Base-by-base conservation (phyloP, 805 yeast species). In the Ascoidea tarda region DNA sequence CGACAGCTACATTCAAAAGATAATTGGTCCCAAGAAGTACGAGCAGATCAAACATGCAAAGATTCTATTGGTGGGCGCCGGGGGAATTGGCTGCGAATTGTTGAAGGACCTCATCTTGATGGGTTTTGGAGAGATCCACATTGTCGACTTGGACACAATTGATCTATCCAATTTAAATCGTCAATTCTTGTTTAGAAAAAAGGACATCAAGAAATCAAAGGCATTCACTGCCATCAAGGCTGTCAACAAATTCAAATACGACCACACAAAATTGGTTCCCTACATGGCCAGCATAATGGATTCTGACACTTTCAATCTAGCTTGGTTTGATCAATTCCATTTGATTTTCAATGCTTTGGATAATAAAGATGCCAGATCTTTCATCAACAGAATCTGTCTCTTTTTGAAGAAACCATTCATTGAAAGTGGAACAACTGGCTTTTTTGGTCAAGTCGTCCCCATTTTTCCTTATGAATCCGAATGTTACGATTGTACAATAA, bases 341-440 rank as follows among this genome's bases (percentile, higher is more conserved):
- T 70, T 85, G 51, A 82, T 89, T 14, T 89, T 84, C 72, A 93
- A 95, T 62, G 99, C 99, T 0, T 74, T 93, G 58, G 99, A 93
- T 64, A 93, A 93, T 64, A 70, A 90, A 33, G 95, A 88, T 51
- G 99, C 99, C 0, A 74, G 99, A 60, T 71, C 90, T 14, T 86
- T 89, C 65, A 96, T 95, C 50, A 93, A 93, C 63, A 77, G 79
- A 54, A 80, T 91, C 69, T 83, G 91, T 6, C 74, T 91, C 12
- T 84, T 85, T 55, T 69, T 87, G 16, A 70, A 75, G 32, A 83
- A 75, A 32, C 95, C 95, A 1, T 73, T 91, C 50, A 79, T 93
- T 75, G 99, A 93, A 66, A 79, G 88, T 52, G 99, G 99, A 6
- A 90, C 98, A 0, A 86, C 96, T 0, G 99, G 99, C 1, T 85